phyloP scores from a whole-genome alignment of 371 early-diverging fungal genomes.

The Mucor racemosus region DNA sequence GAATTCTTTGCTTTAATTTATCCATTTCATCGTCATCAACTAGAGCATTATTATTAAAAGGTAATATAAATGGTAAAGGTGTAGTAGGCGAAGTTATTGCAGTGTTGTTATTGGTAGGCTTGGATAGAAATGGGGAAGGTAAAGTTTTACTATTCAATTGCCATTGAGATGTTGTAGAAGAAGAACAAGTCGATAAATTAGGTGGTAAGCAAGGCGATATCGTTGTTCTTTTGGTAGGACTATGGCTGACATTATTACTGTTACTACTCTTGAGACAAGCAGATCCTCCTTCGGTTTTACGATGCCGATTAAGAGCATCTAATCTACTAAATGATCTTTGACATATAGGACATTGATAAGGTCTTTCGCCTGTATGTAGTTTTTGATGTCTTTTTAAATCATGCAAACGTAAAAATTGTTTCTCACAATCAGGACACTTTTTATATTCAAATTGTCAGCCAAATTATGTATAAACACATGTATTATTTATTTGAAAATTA shows the following conservation, averaged over 20 bases:
- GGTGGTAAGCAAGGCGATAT: background rate
- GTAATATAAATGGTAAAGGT: conserved; percentile 19
- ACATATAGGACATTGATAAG: conserved; percentile 57
- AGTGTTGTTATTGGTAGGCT: background rate
- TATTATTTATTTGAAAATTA: background rate
- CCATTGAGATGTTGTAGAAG: conserved; percentile 36
- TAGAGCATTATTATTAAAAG: conserved; percentile 12
- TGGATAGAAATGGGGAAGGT: conserved; percentile 7
- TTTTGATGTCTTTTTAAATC: conserved; percentile 79
- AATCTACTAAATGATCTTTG: conserved; percentile 66
- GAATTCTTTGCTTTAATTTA: conserved; percentile 20
- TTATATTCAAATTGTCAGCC: background rate
- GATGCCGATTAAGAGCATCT: conserved; percentile 76
- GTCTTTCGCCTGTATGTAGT: conserved; percentile 78
- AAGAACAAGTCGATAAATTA: conserved; percentile 15
- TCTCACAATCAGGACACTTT: conserved; percentile 47
- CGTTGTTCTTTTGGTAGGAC: background rate
- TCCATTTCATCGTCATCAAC: conserved; percentile 22
- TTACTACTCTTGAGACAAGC: conserved; percentile 13
- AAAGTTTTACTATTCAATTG: conserved; percentile 19
- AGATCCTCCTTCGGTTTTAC: conserved; percentile 63
- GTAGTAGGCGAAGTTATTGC: conserved; percentile 4
- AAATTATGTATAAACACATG: background rate
- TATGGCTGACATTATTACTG: background rate
- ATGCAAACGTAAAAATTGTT: conserved; percentile 70